Evolutionary conservation across 2,329 filamentous ascomycete genomes (phyloP), one percentile per base, ranked within the genome.

Genomic region (Orbilia brochopaga): DNA sequence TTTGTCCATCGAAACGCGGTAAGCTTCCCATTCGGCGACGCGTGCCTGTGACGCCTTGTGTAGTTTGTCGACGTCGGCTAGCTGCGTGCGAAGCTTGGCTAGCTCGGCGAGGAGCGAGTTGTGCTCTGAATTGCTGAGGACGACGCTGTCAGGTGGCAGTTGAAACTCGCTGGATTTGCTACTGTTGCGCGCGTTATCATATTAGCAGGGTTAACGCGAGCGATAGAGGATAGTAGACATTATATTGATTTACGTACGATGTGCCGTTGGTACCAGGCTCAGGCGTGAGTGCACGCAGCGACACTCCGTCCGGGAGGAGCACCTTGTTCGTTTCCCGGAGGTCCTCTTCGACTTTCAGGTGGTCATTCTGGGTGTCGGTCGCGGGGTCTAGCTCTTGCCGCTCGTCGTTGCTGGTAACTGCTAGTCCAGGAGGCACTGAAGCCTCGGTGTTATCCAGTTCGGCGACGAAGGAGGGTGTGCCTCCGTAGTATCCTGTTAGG

Each of bases 1-100:
- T 11, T 32, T 62, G n/a, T 69, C 65, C 7, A 69, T 63, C 4
- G 37, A 42, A 4, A 42, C n/a, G 37, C 37, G 37, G 37, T 42
- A 62, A 13, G 57, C 46, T 19, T 69, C 65, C 65, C 65, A 69
- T 54, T 69, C 58, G 24, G 23, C 53, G 27, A 69, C 56, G 17
- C 58, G 53, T 13, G 44, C 17, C 23, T 23, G 58, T 37, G 35
- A 23, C 37, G n/a, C 21, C 21, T 42, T 42, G 35, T 62, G 58
- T 3, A 56, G 57, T 15, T 52, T 69, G 13, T 69, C 58, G 11
- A 63, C 17, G 0, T 58, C 46, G 37, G 42, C 42, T 5, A 50
- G 46, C 46, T 50, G 46, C 2, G 17, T 21, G 46, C 46, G 46
- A 2, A 50, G 46, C n/a, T 62, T 46, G 32, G 58, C 30, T 11